Conservation (phyloP, 169 alveolate genomes). For the Babesia ovata region DNA sequence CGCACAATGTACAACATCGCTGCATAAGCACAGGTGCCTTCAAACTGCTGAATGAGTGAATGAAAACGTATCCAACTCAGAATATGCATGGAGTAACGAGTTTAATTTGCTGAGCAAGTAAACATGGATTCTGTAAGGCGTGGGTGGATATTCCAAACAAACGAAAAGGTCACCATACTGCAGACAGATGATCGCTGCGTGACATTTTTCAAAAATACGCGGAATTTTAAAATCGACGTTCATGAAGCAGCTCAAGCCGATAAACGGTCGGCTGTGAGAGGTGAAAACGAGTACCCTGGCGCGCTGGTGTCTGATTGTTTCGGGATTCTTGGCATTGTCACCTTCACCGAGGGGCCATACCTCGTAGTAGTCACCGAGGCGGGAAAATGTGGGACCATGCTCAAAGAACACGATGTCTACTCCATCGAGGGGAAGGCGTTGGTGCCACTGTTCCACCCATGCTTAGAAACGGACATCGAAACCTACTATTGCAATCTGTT, state of each 20-base stretch:
- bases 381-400: constrained; percentile 52
- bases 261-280: background rate
- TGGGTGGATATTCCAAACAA: constrained; percentile 5
- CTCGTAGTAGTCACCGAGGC: constrained; percentile 65
- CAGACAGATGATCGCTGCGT: constrained; percentile 5
- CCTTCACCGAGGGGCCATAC: constrained; percentile 65
- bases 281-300: background rate
- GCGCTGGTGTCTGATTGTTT: constrained; percentile 21
- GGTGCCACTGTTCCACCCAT: constrained; percentile 64
- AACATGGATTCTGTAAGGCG: background rate
- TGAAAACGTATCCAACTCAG: background rate
- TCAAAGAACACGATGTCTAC: constrained; percentile 68
- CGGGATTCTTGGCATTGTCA: constrained; percentile 70
- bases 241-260: background rate
- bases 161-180: constrained; percentile 9
- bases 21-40: too few relatives aligned
- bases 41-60: too few relatives aligned
- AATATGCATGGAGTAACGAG: background rate
- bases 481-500: constrained; percentile 51
- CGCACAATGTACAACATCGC: too few relatives aligned
- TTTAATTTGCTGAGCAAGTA: background rate
- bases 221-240: background rate
- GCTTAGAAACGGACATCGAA: constrained; percentile 26
- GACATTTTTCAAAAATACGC: constrained; percentile 3
- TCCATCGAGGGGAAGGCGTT: constrained; percentile 37